Base-by-base conservation (phyloP, 2,329 filamentous ascomycete genomes). In the Xylaria arbuscula region DNA sequence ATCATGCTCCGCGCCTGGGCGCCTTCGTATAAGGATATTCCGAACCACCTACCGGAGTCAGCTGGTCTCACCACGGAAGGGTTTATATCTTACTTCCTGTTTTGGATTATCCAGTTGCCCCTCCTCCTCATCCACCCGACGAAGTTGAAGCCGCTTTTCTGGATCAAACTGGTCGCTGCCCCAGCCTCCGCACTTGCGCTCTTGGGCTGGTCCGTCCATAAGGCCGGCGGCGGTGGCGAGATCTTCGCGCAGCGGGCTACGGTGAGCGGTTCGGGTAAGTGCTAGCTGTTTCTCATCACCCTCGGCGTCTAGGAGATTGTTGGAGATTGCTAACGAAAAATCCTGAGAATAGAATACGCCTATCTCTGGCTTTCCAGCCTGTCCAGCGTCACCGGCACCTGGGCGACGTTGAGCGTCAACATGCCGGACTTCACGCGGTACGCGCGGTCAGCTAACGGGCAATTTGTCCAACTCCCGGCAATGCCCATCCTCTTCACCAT, bases 111-210 rank as follows among this genome's bases (percentile, higher is more conserved):
- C 55, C 76, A 78, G 59, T 64, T 78, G 3, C 76, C 76, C 3
- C 67, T 78, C 1, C 75, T 78, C 3, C 72, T 78, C 4, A 77
- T 78, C 58, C 76, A 77, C 51, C 76, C 76, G 11, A 77, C 76
- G 15, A 76, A 75, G 58, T 58, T 78, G 1, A 75, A 84, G 5
- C 83, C 85, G 67, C 72, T 82, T 69, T 88, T 88, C 72, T 81
- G 85, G 51, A 69, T 83, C 67, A 87, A 87, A 77, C 74, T 84
- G 0, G 71, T 84, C 4, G 76, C 83, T 2, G 84, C 89, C 11
- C 89, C 88, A 1, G 79, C 87, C n/a, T 84, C 86, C 1, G 89
- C 87, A 75, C 82, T 91, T 66, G 87, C 86, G 1, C 89, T 89
- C 24, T 81, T 91, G 73, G 86, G 88, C 54, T 91, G 89, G 88